Conservation (phyloP, 768 basidiomycete genomes). For the Sarcomyxa edulis region DNA sequence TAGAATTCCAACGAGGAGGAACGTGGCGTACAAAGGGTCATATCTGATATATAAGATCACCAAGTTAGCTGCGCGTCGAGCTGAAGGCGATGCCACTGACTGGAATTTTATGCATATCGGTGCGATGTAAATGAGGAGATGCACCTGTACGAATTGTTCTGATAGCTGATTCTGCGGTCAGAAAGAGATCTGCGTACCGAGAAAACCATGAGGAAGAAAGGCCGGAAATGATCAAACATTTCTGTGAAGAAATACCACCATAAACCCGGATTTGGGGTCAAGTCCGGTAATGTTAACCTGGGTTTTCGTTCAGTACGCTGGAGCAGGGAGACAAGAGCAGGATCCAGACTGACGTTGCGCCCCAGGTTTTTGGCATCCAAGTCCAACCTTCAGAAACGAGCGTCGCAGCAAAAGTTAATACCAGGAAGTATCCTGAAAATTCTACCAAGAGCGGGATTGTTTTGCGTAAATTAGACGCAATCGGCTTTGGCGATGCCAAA, state of each 20-base stretch:
- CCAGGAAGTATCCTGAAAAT: slow-evolving; percentile 43
- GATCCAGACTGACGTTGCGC: slow-evolving; percentile 63
- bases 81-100: slow-evolving; percentile 25
- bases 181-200: slow-evolving; percentile 49
- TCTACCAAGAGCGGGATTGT: slow-evolving; percentile 36
- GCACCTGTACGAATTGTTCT: slow-evolving; percentile 51
- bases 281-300: slow-evolving; percentile 78
- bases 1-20: slow-evolving; percentile 71
- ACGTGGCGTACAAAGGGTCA: slow-evolving; percentile 78
- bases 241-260: slow-evolving; percentile 99
- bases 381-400: slow-evolving; percentile 53
- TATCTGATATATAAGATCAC: slow-evolving; percentile 43
- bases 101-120: slow-evolving; percentile 89
- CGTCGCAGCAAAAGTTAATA: slow-evolving; percentile 46
- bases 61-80: slow-evolving; percentile 1
- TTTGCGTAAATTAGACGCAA: slow-evolving; percentile 22
- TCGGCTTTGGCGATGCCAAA: slow-evolving; percentile 55
- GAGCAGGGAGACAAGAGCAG: not conserved
- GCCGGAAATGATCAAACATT: slow-evolving; percentile 97
- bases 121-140: slow-evolving; percentile 74
- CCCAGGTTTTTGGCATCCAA: slow-evolving; percentile 83
- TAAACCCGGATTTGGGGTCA: slow-evolving; percentile 90
- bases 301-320: slow-evolving; percentile 1
- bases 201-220: slow-evolving; percentile 94
- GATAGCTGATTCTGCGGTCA: not conserved